Percentiles rank a stretch among this genome's conserved stretches.
Evolutionary conservation across 1,139 yeast species (phyloP).

Genomic region (Pichia sp.): DNA sequence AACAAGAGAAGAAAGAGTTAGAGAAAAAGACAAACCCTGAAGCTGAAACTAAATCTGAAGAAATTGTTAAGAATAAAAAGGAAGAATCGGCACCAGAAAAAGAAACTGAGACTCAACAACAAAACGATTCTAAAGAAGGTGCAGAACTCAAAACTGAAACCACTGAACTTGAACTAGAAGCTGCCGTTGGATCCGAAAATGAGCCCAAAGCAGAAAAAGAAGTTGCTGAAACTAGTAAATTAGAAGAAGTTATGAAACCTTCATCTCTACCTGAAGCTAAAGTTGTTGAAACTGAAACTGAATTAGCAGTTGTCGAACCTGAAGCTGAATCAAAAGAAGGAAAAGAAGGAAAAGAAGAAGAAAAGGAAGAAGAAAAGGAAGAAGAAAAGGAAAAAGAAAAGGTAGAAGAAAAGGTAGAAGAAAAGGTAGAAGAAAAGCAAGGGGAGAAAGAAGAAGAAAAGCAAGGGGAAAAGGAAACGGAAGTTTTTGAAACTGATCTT

Average conservation of each 20-base stretch:
- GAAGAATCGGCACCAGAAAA: not conserved
- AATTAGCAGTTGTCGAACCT: not conserved
- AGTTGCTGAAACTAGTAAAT: not conserved
- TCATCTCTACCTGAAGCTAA: no score
- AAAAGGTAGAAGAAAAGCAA: not conserved
- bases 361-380: not conserved
- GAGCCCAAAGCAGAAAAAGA: not conserved
- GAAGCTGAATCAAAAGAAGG: not conserved
- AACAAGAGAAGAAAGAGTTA: no score
- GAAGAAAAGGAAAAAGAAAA: not conserved
- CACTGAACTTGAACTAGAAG: not conserved
- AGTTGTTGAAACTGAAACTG: no score
- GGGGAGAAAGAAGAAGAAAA: not conserved
- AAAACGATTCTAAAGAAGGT: conserved; percentile 1
- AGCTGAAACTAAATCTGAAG: no score
- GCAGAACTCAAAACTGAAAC: not conserved
- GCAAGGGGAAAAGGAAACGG: not conserved
- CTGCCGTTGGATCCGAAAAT: not conserved
- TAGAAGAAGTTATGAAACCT: no score
- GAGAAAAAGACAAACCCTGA: no score
- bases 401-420: not conserved
- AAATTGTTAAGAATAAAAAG: no score
- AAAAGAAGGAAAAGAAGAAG: conserved; percentile 1
- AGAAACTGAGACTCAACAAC: not conserved
- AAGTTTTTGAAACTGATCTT: not conserved